Base-by-base conservation (phyloP, 768 basidiomycete species). In the Brasilioporus rufonigricans region DNA sequence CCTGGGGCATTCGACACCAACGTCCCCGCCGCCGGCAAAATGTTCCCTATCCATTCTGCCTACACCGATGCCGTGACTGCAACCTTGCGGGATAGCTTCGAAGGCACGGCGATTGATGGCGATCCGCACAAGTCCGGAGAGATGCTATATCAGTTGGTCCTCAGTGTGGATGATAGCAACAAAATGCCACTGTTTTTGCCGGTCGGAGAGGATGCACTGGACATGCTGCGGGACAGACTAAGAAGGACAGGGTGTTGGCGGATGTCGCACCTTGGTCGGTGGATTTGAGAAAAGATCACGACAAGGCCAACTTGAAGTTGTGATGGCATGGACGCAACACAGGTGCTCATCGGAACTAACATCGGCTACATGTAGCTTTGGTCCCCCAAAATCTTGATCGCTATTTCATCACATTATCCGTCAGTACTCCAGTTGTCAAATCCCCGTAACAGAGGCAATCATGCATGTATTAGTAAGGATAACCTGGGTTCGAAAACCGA, bases 1-100 rank as follows among this genome's bases (percentile, higher is more conserved):
- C 57, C 52, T 0, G 64, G 64, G 13, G 33, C 16, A 0, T 68
- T 66, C 38, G 46, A 55, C 33, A 59, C 63, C 7, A 57, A 65
- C 23, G 46, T 44, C 7, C 2, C 57, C 36, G 33, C 46, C 10
- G 12, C 45, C 12, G 31, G 14, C 24, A 27, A 24, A 24, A 10
- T 57, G 7, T 43, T 57, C n/a, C 49, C 58, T 10, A 4, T 6
- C 1, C 57, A 62, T 16, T 50, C 64, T 1, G 57, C 52, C 5
- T 61, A 61, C 29, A 26, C 39, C 4, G 46, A 53, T n/a, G 32
- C 52, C 19, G 24, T 56, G 24, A 45, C 38, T 4, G 27, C 29
- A 5, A 26, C 50, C 2, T 3, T 55, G n/a, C 47, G 50, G 5
- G 64, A 56, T n/a, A 41, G 21, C 32, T 38, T 48, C 24, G 13